Evolutionary conservation across 2,329 filamentous ascomycete genomes (phyloP).

Genomic region (Talaromyces sp.): DNA sequence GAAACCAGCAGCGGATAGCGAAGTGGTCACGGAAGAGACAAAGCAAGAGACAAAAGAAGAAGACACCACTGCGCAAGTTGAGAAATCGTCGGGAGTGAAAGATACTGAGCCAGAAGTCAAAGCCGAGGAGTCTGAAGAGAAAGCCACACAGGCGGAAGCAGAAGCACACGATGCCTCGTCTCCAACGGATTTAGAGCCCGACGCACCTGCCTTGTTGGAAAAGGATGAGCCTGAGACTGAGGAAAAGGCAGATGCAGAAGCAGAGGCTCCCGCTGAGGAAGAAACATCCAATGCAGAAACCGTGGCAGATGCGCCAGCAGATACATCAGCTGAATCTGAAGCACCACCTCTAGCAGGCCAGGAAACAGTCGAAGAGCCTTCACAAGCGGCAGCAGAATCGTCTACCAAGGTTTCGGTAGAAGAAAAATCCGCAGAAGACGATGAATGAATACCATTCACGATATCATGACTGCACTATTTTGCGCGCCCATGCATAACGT

Average conservation of each 20-base stretch:
- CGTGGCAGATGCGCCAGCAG: not conserved
- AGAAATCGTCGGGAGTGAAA: not conserved
- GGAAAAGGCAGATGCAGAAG: not conserved
- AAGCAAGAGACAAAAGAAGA: not conserved
- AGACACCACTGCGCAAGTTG: not conserved
- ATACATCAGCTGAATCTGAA: not conserved
- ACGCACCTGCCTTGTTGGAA: not conserved
- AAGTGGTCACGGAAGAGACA: not conserved
- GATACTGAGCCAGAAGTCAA: not conserved
- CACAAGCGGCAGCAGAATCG: not conserved
- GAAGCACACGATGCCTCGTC: not conserved
- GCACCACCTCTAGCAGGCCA: not conserved
- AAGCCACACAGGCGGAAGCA: not conserved
- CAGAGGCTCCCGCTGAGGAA: not conserved
- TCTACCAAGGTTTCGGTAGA: slow-evolving; percentile 4
- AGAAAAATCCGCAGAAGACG: slow-evolving; percentile 8
- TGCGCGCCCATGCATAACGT: not conserved
- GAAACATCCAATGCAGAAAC: not conserved
- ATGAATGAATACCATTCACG: slow-evolving; percentile 3
- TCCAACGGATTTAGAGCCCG: not conserved
- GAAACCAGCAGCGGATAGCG: not conserved
- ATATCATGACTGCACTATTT: slow-evolving; percentile 2
- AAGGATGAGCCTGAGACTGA: not conserved
- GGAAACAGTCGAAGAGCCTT: not conserved
- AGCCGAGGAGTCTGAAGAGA: not conserved